phyloP scores from a whole-genome alignment of 192 early-diverging fungal species.

The Coemansia sp. region DNA sequence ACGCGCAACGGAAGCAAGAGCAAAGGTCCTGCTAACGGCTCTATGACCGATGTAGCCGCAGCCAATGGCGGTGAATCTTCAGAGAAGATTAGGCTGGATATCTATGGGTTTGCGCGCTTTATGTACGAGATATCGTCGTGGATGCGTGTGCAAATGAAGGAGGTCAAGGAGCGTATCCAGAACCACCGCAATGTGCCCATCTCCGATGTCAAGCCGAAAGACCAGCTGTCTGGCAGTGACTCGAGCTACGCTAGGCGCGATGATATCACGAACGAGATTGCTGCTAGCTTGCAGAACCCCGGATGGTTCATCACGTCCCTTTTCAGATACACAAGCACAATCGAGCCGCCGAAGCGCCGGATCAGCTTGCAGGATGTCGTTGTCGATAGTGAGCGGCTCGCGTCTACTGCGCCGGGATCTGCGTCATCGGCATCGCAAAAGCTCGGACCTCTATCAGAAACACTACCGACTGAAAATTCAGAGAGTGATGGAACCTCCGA shows the following conservation, averaged over 20 bases:
- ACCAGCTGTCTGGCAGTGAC: neutral
- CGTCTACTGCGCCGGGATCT: neutral
- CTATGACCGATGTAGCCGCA: neutral
- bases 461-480: conserved; percentile 14
- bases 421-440: neutral
- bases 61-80: conserved; percentile 5
- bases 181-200: conserved; percentile 41
- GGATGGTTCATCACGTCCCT: conserved; percentile 55
- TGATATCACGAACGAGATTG: conserved; percentile 33
- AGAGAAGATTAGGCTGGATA: conserved; percentile 61
- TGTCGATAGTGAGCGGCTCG: conserved; percentile 11
- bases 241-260: conserved; percentile 22
- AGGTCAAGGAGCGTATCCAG: conserved; percentile 43
- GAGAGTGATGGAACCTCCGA: neutral
- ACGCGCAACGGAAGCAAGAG: conserved; percentile 9
- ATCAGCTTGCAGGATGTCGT: conserved; percentile 9
- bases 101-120: conserved; percentile 77
- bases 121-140: conserved; percentile 70
- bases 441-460: conserved; percentile 58
- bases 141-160: conserved; percentile 59
- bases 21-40: conserved; percentile 17
- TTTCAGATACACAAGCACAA: conserved; percentile 41
- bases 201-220: conserved; percentile 16
- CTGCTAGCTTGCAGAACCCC: conserved; percentile 43
- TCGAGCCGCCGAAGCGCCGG: conserved; percentile 39